Conservation (phyloP, 805 yeast genomes). For the Saccharomyces cerevisiae region DNA sequence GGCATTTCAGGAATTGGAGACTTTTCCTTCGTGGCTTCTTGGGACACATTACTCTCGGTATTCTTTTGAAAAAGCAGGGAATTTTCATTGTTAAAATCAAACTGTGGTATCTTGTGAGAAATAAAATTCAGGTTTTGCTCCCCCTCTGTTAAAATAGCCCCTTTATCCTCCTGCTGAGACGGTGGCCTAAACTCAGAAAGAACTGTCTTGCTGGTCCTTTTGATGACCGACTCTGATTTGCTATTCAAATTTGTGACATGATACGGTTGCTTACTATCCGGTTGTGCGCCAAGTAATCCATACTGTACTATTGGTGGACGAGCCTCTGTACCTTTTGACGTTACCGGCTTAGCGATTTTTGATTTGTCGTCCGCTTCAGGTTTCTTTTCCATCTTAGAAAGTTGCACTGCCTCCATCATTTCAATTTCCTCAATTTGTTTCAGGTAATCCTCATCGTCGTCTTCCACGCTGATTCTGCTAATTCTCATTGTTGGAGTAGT, state of each 20-base stretch:
- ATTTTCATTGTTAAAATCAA: conserved; percentile 2
- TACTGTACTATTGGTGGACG: neutral
- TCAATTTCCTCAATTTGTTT: conserved; percentile 30
- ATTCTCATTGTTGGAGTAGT: conserved; percentile 2
- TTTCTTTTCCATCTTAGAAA: conserved; percentile 38
- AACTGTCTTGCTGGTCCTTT: neutral
- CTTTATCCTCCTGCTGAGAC: neutral
- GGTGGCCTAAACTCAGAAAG: neutral
- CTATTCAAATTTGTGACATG: neutral
- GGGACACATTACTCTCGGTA: neutral
- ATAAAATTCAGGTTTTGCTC: conserved; percentile 21
- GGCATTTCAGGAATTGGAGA: conserved; percentile 21
- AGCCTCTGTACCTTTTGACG: neutral
- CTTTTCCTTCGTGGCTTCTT: conserved; percentile 4
- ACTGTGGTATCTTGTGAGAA: conserved; percentile 16
- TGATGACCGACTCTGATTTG: neutral
- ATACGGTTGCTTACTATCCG: neutral
- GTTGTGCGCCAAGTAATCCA: neutral
- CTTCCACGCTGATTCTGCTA: conserved; percentile 8
- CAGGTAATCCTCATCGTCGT: conserved; percentile 18
- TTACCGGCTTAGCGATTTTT: neutral
- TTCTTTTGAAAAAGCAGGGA: conserved; percentile 17
- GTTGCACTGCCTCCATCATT: conserved; percentile 34
- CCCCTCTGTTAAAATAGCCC: conserved; percentile 6
- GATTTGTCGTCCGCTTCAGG: conserved; percentile 2